Conservation (phyloP, 805 yeast genomes). For the Candida patagonica region DNA sequence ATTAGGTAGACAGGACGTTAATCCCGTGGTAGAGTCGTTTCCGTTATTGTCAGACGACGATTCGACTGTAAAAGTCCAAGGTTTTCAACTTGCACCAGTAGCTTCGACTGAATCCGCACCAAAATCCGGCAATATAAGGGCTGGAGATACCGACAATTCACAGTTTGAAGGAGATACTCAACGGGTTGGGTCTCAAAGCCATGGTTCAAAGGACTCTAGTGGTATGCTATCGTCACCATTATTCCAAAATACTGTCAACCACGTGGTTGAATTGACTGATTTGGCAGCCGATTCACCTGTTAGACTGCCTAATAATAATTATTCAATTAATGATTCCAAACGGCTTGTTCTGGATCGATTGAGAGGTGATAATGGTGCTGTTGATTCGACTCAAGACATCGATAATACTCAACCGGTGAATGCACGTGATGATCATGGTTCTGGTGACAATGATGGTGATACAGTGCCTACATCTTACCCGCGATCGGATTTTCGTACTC, state of each 20-base stretch:
- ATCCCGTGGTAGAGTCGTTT: constrained; percentile 3
- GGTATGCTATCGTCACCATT: neutral
- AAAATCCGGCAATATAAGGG: neutral
- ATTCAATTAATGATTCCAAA: too few species aligned
- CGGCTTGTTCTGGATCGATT: neutral
- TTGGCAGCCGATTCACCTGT: neutral
- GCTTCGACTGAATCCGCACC: neutral
- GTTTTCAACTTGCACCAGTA: constrained; percentile 1
- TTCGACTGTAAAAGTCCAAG: neutral
- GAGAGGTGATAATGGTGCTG: neutral
- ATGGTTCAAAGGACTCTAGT: neutral
- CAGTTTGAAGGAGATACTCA: neutral
- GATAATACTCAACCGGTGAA: neutral
- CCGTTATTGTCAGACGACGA: constrained; percentile 2
- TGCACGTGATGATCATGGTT: neutral
- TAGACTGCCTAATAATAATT: too few species aligned
- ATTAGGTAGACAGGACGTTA: too few species aligned
- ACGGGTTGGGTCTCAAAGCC: neutral
- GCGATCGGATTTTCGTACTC: neutral
- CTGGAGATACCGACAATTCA: neutral
- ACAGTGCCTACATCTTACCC: neutral
- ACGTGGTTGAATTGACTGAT: neutral
- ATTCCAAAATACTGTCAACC: neutral
- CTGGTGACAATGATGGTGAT: constrained; percentile 1
- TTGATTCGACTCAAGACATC: neutral